Base-by-base conservation (phyloP, 257 asterid species). In the Solanum bulbocastanum region DNA sequence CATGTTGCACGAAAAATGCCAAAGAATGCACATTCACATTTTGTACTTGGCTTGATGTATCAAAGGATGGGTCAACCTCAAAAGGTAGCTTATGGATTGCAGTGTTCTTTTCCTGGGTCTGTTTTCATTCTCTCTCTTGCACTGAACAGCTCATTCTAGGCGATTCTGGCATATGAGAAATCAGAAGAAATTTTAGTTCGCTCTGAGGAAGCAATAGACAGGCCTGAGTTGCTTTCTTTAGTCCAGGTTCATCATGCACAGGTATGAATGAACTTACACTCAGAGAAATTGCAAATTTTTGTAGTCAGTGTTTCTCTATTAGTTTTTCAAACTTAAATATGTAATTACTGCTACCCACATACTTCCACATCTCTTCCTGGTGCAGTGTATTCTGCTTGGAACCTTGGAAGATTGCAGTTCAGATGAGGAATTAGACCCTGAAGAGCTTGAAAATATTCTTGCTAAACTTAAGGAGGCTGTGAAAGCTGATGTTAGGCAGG, bases 1-100 rank as follows among this genome's bases (percentile, higher is more conserved):
- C 99, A 96, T 90, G 99, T 97, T 92, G 96, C 98, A 58, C 91
- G 96, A 75, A 97, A 97, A 96, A 97, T 97, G 99, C 95, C 98
- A 65, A 96, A 96, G 96, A 96, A 97, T 82, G 94, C 95, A 87
- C 99, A 97, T 88, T 96, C 99, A 71, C 99, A 96, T 92, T 97
- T 97, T 90, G 88, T 97, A 88, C 98, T 97, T 85, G 99, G 99
- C 68, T 90, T 97, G 89, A 97, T 97, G 99, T 92, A 96, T 91
- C 99, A 97, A 93, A 93, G 99, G 92, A 94, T 95, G 98, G 96
- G 99, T 40, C 99, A 97, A 89, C 96, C 99, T 83, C 98, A 95
- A 92, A 96, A 96, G 99, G 99, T 97, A 93, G 84, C 87, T 62
- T 86, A 89, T 69, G 73, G 87, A 86, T 81, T 58, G 66, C 68